Percentiles rank a stretch among this genome's conserved stretches.
Conservation (phyloP, 192 early-diverging fungal species). For the Podila minutissima region DNA sequence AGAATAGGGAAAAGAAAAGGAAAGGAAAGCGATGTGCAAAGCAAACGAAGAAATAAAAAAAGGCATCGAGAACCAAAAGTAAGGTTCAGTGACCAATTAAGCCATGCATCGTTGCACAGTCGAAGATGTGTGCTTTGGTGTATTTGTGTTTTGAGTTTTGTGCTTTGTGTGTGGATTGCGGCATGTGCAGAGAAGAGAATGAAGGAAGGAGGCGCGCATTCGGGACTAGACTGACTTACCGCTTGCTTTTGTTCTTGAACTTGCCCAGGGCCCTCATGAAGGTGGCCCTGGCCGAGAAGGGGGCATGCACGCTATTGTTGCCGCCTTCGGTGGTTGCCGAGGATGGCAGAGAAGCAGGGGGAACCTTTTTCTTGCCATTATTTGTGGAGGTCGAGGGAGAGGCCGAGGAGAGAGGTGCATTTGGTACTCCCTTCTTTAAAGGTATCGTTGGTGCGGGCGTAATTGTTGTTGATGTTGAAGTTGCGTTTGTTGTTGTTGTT, state of each 20-base stretch:
- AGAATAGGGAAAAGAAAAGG: conserved; percentile 1
- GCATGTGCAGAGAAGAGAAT: not conserved
- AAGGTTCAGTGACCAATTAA: no score
- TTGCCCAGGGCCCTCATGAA: conserved; percentile 32
- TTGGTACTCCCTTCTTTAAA: no score
- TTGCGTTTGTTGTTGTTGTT: not conserved
- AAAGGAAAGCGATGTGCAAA: not conserved
- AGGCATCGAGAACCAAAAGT: not conserved
- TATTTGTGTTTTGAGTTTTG: no score
- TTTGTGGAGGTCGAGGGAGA: not conserved
- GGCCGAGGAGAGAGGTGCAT: not conserved
- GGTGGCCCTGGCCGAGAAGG: conserved; percentile 20
- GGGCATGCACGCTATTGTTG: not conserved
- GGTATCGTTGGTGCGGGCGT: no score
- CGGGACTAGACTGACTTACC: conserved; percentile 3
- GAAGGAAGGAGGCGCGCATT: not conserved
- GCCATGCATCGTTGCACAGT: not conserved
- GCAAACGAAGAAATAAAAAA: not conserved
- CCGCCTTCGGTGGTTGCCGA: not conserved
- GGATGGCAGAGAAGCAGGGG: not conserved
- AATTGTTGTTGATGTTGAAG: not conserved
- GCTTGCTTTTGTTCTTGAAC: conserved; percentile 32
- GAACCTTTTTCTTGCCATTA: not conserved
- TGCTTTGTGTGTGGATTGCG: not conserved
- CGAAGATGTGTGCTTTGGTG: not conserved